Base-by-base conservation (phyloP, 805 yeast genomes). In the Gaillardinia entomophila region DNA sequence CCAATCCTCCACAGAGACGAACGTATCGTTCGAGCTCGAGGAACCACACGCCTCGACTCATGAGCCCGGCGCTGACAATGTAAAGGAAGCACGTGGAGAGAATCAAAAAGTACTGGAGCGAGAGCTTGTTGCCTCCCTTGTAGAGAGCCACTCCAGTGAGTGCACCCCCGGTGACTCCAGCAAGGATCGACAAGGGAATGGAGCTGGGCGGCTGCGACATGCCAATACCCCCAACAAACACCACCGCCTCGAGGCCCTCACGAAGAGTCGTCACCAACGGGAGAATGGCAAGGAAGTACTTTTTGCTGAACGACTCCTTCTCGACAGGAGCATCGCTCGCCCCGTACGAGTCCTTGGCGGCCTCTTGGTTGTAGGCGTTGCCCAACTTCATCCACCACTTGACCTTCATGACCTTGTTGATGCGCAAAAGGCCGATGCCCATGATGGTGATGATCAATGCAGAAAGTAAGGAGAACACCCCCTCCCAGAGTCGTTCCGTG, bases 241-340 rank as follows among this genome's bases (percentile, higher is more conserved):
- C 92, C 24, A 88, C 88, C 0, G 96, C 96, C 56, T 88, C 96
- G 33, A 88, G 62, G 1, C 96, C 95, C 57, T 88, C 96, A 51
- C 96, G 73, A 31, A 88, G 62, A 3, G 95, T 80, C 2, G 97
- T 88, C 29, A 88, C 71, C 48, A 88, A 79, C 1, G 97, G 96
- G 26, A 87, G 60, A 23, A 87, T 65, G 38, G 82, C 84, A 55
- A 83, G 61, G 3, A 90, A 79, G 51, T 86, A 81, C 48, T 71
- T 74, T 38, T 77, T 76, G 27, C 72, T 51, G 38, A 70, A 71
- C 22, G 35, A 15, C 28, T 46, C 51, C 22, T 34, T 37, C 16
- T 32, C 41, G 11, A 38, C 38, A 18, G 30, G 36, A 6, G 16
- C 40, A 6, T 28, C 36, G 12, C 33, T 31, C 6, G n/a, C 30